A percentile compares a stretch with the other conserved stretches of the same genome.
Conservation (phyloP, 116 monocot species). For the Zostera marina region DNA sequence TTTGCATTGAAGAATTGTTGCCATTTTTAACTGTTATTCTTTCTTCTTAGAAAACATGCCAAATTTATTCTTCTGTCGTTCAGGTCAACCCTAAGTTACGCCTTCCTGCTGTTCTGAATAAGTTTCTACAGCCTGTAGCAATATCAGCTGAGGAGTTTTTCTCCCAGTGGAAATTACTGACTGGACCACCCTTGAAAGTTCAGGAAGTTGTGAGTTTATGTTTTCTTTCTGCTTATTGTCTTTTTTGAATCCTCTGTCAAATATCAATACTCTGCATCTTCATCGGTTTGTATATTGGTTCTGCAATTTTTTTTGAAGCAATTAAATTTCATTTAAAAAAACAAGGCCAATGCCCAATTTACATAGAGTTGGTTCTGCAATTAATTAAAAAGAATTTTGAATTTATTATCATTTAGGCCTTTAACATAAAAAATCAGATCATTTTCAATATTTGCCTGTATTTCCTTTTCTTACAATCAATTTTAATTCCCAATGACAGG, state of each 20-base stretch:
- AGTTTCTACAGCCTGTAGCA: conserved; percentile 65
- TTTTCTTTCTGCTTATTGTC: not conserved
- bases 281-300: not conserved
- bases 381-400: too few relatives aligned
- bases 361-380: too few relatives aligned
- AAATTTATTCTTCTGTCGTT: conserved; percentile 1
- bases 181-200: conserved; percentile 85
- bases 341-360: too few relatives aligned
- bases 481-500: conserved; percentile 24
- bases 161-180: conserved; percentile 81
- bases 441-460: not conserved
- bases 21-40: conserved; percentile 1
- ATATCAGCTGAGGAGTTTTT: conserved; percentile 85
- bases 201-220: conserved; percentile 82
- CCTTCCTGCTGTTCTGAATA: conserved; percentile 75
- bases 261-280: not conserved
- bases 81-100: conserved; percentile 81
- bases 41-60: not conserved
- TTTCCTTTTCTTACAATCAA: not conserved
- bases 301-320: too few relatives aligned
- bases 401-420: too few relatives aligned
- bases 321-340: too few relatives aligned
- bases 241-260: not conserved
- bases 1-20: not conserved
- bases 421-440: too few relatives aligned